Percentiles rank a stretch among this genome's conserved stretches.
Evolutionary conservation across 2,329 filamentous ascomycete genomes (phyloP).

Genomic region (Talaromyces sp.): DNA sequence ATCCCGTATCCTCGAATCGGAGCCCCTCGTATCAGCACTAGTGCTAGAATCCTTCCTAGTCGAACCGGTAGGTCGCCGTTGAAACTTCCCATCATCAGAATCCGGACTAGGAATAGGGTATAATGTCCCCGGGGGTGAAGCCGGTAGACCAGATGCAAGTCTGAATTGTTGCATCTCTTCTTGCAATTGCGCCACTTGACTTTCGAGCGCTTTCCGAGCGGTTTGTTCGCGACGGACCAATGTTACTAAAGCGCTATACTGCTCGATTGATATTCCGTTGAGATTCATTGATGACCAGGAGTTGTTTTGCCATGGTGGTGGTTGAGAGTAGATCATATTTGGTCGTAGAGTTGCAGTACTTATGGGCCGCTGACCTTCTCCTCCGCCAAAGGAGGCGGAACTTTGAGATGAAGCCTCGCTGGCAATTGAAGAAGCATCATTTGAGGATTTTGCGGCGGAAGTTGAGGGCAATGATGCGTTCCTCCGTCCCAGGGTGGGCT

Average conservation of each 20-base stretch:
- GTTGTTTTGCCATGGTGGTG: conserved; percentile 20
- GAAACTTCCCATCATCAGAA: conserved; percentile 28
- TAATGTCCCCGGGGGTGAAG: conserved; percentile 28
- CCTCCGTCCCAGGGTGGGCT: conserved; percentile 5
- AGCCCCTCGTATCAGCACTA: conserved; percentile 7
- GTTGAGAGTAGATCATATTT: conserved; percentile 19
- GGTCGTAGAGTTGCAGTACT: conserved; percentile 25
- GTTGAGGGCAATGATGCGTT: conserved; percentile 15
- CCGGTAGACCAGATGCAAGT: conserved; percentile 24
- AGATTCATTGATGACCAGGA: conserved; percentile 32
- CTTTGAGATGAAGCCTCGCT: conserved; percentile 16
- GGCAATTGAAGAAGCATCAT: conserved; percentile 15
- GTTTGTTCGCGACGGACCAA: conserved; percentile 44
- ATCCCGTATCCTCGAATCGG: conserved; percentile 2
- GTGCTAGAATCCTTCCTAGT: conserved; percentile 11
- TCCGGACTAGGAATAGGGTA: conserved; percentile 30
- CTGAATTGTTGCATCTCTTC: conserved; percentile 37
- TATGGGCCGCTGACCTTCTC: conserved; percentile 23
- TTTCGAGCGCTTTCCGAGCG: conserved; percentile 42
- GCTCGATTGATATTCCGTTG: conserved; percentile 39
- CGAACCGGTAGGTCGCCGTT: conserved; percentile 18
- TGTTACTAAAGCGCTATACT: conserved; percentile 44
- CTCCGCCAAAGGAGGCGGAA: conserved; percentile 10
- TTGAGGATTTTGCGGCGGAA: conserved; percentile 9
- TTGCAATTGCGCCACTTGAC: conserved; percentile 39